Base-by-base conservation (phyloP, 768 basidiomycete species). In the Pleurotus tuber-regium region DNA sequence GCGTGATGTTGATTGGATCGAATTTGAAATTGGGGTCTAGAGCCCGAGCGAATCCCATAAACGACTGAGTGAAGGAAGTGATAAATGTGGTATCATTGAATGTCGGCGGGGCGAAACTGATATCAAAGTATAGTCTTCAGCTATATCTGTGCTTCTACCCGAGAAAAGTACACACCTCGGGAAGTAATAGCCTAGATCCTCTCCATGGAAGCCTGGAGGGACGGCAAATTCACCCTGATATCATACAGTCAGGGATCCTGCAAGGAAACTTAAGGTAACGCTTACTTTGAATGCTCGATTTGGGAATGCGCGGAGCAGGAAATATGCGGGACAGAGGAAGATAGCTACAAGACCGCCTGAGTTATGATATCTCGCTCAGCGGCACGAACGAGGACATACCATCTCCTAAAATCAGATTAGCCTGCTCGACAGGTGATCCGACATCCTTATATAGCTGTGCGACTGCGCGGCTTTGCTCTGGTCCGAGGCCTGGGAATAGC, bases 271-370 rank as follows among this genome's bases (percentile, higher is more conserved):
- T n/a, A n/a, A n/a, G n/a, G n/a, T n/a, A n/a, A n/a, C n/a, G n/a
- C n/a, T n/a, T n/a, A n/a, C n/a, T n/a, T n/a, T n/a, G n/a, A n/a
- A n/a, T n/a, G n/a, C n/a, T 31, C 30, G 30, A 31, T 31, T 31
- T 8, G 36, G 50, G 51, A 73, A 71, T 11, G 70, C 71, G 9
- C 55, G 54, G 31, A 73, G 52, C 14, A 74, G 40, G 48, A 55
- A 70, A 53, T 76, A 77, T 0, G 73, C 71, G 0, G 77, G 76
- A 52, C 76, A 79, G 21, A 69, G 65, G 42, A 77, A 73, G 40
- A 77, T 74, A 4, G 74, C 76, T 43, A 28, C n/a, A 14, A n/a
- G 14, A 4, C 23, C 14, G 2, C 19, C n/a, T 21, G 14, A 43
- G 41, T 11, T 8, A 31, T n/a, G n/a, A n/a, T n/a, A n/a, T n/a